Conservation (phyloP, 2,329 filamentous ascomycete genomes). For the Aspergillus chevalieri region DNA sequence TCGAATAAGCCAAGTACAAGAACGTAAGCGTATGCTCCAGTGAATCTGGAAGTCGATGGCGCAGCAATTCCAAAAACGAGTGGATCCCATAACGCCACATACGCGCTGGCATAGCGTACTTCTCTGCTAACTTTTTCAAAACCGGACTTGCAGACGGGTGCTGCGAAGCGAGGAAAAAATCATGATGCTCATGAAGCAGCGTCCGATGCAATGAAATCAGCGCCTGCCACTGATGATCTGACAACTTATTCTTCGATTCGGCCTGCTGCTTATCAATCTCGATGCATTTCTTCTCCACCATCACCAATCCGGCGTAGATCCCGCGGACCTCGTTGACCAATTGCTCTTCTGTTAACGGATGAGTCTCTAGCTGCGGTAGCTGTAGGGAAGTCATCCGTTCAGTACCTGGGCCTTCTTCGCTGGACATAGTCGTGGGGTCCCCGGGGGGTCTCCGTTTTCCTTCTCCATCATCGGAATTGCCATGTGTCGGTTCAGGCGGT, state of each 20-base stretch:
- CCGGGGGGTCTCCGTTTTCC: no score
- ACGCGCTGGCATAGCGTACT: conserved; percentile 84
- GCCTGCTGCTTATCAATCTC: conserved; percentile 66
- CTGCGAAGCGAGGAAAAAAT: conserved; percentile 80
- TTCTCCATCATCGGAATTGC: no score
- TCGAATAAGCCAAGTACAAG: conserved; percentile 81
- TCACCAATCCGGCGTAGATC: conserved; percentile 68
- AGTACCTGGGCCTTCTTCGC: conserved; percentile 19
- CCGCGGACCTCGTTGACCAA: conserved; percentile 64
- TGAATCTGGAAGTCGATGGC: conserved; percentile 67
- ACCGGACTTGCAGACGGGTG: conserved; percentile 70
- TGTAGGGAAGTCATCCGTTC: conserved; percentile 44
- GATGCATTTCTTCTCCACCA: conserved; percentile 84
- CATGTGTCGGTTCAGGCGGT: no score
- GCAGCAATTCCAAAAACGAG: conserved; percentile 69
- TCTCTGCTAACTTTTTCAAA: conserved; percentile 62
- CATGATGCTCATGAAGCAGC: conserved; percentile 73
- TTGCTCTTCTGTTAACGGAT: conserved; percentile 69
- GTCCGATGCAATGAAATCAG: conserved; percentile 77
- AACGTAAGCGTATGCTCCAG: conserved; percentile 88
- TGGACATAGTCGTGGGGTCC: not conserved
- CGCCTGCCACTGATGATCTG: conserved; percentile 73
- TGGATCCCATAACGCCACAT: conserved; percentile 96
- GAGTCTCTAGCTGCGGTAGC: conserved; percentile 47
- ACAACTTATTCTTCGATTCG: conserved; percentile 47